Evolutionary conservation across 108 stramenopile genomes (phyloP), one percentile per base, ranked within the genome.

Genomic region (Skeletonema tropicum): DNA sequence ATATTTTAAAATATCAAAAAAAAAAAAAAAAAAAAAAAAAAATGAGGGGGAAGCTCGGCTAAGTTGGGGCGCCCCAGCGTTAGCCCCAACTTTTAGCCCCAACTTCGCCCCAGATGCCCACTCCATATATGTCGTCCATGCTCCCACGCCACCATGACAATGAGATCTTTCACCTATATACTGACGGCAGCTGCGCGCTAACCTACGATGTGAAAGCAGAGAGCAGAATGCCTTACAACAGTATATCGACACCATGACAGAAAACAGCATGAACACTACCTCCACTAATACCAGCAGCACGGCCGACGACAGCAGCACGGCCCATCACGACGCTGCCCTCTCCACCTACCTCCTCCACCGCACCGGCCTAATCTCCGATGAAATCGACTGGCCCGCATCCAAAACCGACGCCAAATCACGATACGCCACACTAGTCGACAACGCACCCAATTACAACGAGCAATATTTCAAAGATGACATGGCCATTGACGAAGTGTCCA

Each of bases 291-390:
- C n/a, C n/a, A n/a, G n/a, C 39, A 0, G 1, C 3, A 3, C 39
- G 1, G 13, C 1, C 13, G 13, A 12, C 39, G 21, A 19, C 48
- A 49, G 7, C 19, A 49, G 0, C 19, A 49, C 0, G 2, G 21
- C 1, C 5, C 48, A 55, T 55, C 52, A 55, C 52, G 52, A 55
- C 52, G 10, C 23, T 10, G 61, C 61, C 61, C 13, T 62, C 0
- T 38, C 36, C 14, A 17, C n/a, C 21, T 66, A 78, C 30, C 63
- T 78, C 77, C 70, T 78, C 70, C 59, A 46, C 31, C 77, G 77
- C 25, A 52, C 66, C 6, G 77, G 77, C 65, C 70, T 78, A 15
- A 46, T 70, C 57, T 60, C 57, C 64, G 77, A 78, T 33, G 77
- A 78, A 26, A 60, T 78, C 57, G 62, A 78, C 39, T 78, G 77